A percentile compares a stretch with the other conserved stretches of the same genome.
Evolutionary conservation across 2,329 filamentous ascomycete genomes (phyloP).

Genomic region (Scytalidium sp.): DNA sequence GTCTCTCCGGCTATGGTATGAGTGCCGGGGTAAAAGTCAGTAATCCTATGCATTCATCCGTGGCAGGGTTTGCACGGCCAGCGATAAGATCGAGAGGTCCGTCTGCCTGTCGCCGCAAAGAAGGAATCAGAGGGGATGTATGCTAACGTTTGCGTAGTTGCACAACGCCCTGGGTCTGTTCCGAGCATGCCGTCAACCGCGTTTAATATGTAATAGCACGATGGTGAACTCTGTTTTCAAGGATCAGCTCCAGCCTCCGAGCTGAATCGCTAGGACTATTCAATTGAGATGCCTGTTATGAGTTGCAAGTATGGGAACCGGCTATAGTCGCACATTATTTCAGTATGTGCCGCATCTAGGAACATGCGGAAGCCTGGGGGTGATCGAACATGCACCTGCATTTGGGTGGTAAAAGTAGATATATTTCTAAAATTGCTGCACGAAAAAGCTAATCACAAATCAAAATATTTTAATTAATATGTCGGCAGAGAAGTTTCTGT

Average conservation of each 20-base stretch:
- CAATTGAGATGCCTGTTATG: too few species aligned
- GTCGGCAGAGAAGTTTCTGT: too few species aligned
- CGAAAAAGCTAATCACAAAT: too few species aligned
- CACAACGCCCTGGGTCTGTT: conserved; percentile 16
- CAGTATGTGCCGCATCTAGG: too few species aligned
- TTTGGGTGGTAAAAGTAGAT: too few species aligned
- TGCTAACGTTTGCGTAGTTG: conserved; percentile 14
- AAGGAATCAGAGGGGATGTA: background rate
- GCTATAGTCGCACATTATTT: too few species aligned
- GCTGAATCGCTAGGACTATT: too few species aligned
- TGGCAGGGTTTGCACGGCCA: conserved; percentile 13
- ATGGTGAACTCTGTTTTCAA: background rate
- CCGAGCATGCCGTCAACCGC: background rate
- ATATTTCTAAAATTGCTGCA: too few species aligned
- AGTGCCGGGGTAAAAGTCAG: conserved; percentile 31
- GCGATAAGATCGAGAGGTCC: conserved; percentile 22
- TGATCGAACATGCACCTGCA: too few species aligned
- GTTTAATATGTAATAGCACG: background rate
- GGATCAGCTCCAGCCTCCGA: background rate
- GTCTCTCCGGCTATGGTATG: conserved; percentile 29
- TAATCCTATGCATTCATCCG: conserved; percentile 15
- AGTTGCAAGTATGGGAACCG: too few species aligned
- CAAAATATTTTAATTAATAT: too few species aligned
- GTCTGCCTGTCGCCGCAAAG: background rate
- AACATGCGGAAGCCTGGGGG: too few species aligned